Evolutionary conservation across 1,284 basidiomycete genomes (phyloP), one percentile per base, ranked within the genome.

Genomic region (Exobasidium cylindrosporum): DNA sequence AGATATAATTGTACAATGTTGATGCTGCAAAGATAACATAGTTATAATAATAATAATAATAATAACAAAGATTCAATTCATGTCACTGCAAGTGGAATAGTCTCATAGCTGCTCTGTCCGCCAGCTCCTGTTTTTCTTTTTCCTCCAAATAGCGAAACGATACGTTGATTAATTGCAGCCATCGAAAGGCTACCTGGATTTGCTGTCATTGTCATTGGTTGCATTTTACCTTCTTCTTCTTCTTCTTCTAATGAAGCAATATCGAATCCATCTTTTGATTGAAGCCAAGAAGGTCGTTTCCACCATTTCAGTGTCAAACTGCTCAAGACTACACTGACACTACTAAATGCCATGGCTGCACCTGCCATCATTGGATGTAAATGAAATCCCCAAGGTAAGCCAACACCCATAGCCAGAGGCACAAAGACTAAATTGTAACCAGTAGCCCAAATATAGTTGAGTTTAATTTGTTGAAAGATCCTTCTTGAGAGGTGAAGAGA

Each of bases 301-400:
- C 82, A 83, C 58, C 70, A 76, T 77, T 86, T 89, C 67, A 99
- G 83, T 54, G 89, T 87, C 75, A 98, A 82, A 61, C 90, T 93
- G 67, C 90, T 93, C 21, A 86, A 86, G 7, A 99, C 95, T 56
- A 99, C 96, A 69, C 91, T 94, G 49, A 98, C 95, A 70, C 90
- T 92, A 54, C 91, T 94, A 80, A 91, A 94, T 21, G 96, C 95
- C 96, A 99, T 99, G 24, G 95, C 94, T 0, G 88, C 90, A 10
- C 92, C 95, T 0, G 96, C 94, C 83, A 94, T 88, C 95, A 98
- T 98, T 1, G 96, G 96, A 74, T 95, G 96, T 77, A 98, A 86
- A 80, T 93, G 91, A 40, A 94, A 74, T 5, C 92, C 92, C 82
- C 92, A 87, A 0, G 96, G 96, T 14, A 98, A 83, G 81, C 98